Evolutionary conservation across 2,329 filamentous ascomycete species (phyloP), one percentile per base, ranked within the genome.

Genomic region (Penicillium thymicola): DNA sequence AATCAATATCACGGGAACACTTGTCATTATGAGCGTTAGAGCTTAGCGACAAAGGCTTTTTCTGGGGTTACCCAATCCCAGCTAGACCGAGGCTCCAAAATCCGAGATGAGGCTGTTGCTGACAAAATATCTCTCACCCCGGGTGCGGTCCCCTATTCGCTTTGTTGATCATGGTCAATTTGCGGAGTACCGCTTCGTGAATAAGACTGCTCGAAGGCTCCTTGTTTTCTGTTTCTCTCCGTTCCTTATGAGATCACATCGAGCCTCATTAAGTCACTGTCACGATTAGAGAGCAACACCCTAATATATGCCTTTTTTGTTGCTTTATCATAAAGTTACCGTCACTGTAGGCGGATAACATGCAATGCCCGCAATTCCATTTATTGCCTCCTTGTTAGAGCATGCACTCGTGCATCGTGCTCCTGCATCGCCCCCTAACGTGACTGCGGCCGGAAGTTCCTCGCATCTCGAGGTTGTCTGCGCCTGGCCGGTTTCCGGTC

Each of bases 401-500:
- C 40, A 37, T 16, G 32, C 50, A 25, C 47, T 63, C 27, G 57
- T 61, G 54, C 53, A 61, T 28, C 63, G 63, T 38, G 60, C 48
- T 47, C 46, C 51, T 25, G n/a, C 51, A 34, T 41, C 48, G 37
- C 28, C 61, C 34, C 54, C 65, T 9, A 68, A 68, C 58, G 59
- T 61, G 40, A 68, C 69, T n/a, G 58, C 3, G 16, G 14, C 23
- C 42, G 51, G 21, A 37, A 34, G 14, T n/a, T 13, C 36, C 46
- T 2, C 59, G 28, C 42, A 59, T 43, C 55, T 71, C 27, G 67
- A 74, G 44, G 75, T 77, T 41, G 64, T 77, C 14, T 77, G 75
- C 59, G 75, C 75, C n/a, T 77, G 75, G 75, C 73, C 75, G 5
- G 69, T 77, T 4, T 76, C 73, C 4, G 75, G 74, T 9, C 75